Evolutionary conservation across 2,329 filamentous ascomycete species (phyloP).

Genomic region (Samsoniella hepiali): DNA sequence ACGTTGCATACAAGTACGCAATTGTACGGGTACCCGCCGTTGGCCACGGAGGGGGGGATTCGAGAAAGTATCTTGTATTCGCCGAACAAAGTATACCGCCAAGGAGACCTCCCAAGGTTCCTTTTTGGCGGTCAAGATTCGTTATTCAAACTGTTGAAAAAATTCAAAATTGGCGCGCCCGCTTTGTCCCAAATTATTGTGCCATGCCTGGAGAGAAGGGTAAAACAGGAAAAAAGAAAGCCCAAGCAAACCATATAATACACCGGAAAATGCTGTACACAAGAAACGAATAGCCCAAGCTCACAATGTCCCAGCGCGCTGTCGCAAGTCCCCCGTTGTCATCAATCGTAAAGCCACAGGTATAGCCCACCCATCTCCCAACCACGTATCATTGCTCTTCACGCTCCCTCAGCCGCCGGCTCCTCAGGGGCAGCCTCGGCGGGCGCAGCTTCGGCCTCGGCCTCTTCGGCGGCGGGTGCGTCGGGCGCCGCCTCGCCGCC

Average conservation of each 20-base stretch:
- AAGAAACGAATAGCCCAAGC: neutral
- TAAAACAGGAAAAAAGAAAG: neutral
- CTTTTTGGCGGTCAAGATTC: neutral
- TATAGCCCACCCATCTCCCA: neutral
- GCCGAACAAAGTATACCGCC: too few species aligned
- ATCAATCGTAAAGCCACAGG: neutral
- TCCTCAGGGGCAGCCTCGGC: neutral
- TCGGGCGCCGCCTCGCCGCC: slow-evolving; percentile 2
- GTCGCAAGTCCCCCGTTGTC: neutral
- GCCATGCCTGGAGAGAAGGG: neutral
- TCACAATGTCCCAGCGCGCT: neutral
- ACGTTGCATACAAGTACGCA: neutral
- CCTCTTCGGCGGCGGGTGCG: neutral
- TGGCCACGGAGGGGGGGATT: neutral
- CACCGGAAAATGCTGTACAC: slow-evolving; percentile 10
- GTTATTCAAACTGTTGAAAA: neutral
- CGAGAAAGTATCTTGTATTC: neutral
- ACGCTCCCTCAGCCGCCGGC: neutral
- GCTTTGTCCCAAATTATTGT: neutral
- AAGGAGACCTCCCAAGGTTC: neutral
- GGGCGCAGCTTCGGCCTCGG: neutral
- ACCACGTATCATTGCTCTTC: neutral
- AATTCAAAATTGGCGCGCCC: neutral
- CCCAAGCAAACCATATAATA: neutral
- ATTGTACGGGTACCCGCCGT: too few species aligned